Evolutionary conservation across 2,329 filamentous ascomycete species (phyloP), one percentile per base, ranked within the genome.

Genomic region (Nannizzia gypsea): DNA sequence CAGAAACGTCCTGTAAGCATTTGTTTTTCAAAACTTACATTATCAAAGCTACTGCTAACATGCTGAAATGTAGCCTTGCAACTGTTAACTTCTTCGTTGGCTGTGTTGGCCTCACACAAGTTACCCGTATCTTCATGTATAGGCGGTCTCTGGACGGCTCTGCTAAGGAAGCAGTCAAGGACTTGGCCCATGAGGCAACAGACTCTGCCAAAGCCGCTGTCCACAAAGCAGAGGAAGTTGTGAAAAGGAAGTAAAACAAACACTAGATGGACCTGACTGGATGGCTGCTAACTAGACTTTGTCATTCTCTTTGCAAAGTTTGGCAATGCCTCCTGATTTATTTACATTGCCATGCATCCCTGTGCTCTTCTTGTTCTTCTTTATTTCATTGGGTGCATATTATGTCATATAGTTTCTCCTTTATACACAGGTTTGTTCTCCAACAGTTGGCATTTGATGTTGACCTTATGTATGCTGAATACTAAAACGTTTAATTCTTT

Each of bases 51-150:
- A 15, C 11, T 60, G 42, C 44, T 36, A 3, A 56, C 0, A 13
- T 24, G 17, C 15, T 36, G n/a, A 9, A 55, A n/a, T 55, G 28
- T 57, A 90, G 87, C 63, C 85, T 99, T 62, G 93, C 93, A 63
- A 85, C 90, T 59, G 93, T 97, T 72, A 99, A 99, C 83, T 96
- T 96, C 83, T 95, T 96, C 82, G 87, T 99, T 68, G 92, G 88
- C 69, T 78, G 87, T 66, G 91, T 96, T 64, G 93, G 93, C 68
- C 78, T 89, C 61, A 81, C 89, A 65, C 93, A 99, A 80, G 81
- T 89, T 65, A 78, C 78, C 66, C 86, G 93, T 68, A 96, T 97
- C 70, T 74, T 83, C 67, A 80, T 86, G 67, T 59, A 65, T 31
- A 71, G 67, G 61, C 74, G 78, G 65, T 81, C 79, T 62, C 75